Base-by-base conservation (phyloP, 257 asterid species). In the Solanum chilense region DNA sequence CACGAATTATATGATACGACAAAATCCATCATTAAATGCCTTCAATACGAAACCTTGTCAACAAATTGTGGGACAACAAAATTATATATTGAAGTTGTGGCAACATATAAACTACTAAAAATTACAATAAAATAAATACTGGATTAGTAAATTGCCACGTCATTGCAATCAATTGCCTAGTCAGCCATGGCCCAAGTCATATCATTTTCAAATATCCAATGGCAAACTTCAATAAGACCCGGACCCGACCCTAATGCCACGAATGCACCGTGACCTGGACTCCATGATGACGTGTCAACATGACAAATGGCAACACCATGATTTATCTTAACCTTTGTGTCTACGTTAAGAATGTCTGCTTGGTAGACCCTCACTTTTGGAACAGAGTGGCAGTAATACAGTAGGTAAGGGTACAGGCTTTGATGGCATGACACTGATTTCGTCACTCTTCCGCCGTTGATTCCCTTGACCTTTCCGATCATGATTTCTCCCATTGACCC, bases 131-230 rank as follows among this genome's bases (percentile, higher is more conserved):
- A 16, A 49, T 66, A 52, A 88, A 18, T 29, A 82, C 15, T 37
- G 44, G 60, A 73, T 56, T 83, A 3, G 60, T 44, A 82, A 85
- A 41, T 33, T 47, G 27, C 52, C 29, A 49, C 56, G 41, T 31
- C 77, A 15, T 21, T 23, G 8, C 6, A 70, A 77, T 89, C 86
- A 92, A 89, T 6, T 29, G 31, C 15, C 25, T 80, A 80, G 64
- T 93, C 92, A 21, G 93, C 91, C 31, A 27, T 87, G 10, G 91
- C 87, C 99, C 98, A 96, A 45, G 94, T 94, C 98, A 96, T 92
- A 77, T 96, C 99, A 75, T 96, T 96, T 93, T 96, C 98, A 89
- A 93, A 96, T 44, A 95, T 95, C 99, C 99, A 96, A 85, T 96
- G 99, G 89, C 99, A 96, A 1, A 96, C 98, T 89, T 96, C 98